Evolutionary conservation across 148 eudicot species (phyloP), one percentile per base, ranked within the genome.

Genomic region (Mesembryanthemum crystallinum): DNA sequence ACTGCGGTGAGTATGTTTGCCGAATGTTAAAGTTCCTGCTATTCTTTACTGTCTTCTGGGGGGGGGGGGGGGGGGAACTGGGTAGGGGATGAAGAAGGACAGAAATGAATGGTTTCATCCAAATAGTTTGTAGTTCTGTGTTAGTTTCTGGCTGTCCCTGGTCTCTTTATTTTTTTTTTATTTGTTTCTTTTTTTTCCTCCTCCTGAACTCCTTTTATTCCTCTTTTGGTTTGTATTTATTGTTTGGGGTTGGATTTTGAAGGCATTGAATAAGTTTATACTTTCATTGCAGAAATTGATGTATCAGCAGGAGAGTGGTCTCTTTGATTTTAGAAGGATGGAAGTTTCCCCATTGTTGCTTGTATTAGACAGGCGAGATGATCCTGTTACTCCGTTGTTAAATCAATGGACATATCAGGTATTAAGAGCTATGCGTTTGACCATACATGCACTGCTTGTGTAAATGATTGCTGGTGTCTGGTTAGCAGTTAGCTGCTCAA

Each of bases 391-490:
- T 77, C 96, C 98, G 27, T 83, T 94, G 81, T 89, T 94, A 59
- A 94, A 92, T 79, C 98, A 94, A 73, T 94, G 98, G 98, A 94
- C 98, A 12, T 94, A 94, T 79, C 98, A 94, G 98, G 98, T 94
- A 80, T 24, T 66, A 51, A 45, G 20, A 45, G 66, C 49, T 80
- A 69, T 51, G 60, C 37, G 49, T 32, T 32, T 58, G 51, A 68
- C 15, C 55, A 37, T 27, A 15, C 52, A 35, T 33, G 59, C 30
- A 32, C 47, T 45, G 18, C 47, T 30, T 71, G 60, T 64, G 69
- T 15, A 72, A 32, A 37, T 49, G 39, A 43, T 77, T 74, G 35
- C 63, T 79, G 10, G 39, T 64, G n/a, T 47, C 62, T 79, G 5
- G 37, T n/a, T n/a, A n/a, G n/a, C n/a, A n/a, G n/a, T 64, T 35